Base-by-base conservation (phyloP, 176 grass and related monocot genomes). In the Puya raimondii region DNA sequence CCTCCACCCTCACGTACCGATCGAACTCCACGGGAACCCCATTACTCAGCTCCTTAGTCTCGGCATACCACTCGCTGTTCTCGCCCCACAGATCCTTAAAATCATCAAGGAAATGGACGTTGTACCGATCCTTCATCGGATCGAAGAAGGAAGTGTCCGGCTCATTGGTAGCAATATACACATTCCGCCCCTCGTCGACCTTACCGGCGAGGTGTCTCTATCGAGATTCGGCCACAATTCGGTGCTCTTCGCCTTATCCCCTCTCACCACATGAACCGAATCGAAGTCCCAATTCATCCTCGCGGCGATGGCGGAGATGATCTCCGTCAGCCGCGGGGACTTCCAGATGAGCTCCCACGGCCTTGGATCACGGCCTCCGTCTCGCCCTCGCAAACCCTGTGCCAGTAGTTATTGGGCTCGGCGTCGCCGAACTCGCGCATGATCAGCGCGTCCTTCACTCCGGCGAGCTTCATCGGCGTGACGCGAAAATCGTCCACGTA, bases 341-440 rank as follows among this genome's bases (percentile, higher is more conserved):
- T 92, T 96, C 93, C 93, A 92, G 7, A 96, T 51, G 7, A 96
- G 85, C 61, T 96, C 64, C 93, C 93, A 92, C 29, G 93, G 93
- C 16, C 93, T 80, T 69, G 91, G 52, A 96, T 92, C 72, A 90
- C 79, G 47, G 73, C 87, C 80, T 96, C 89, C 0, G 89, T 87
- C 49, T 90, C 81, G 51, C 88, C 93, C 75, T 96, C 89, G 14
- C 93, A 96, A 20, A 92, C 86, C 29, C 92, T 85, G 69, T 87
- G 91, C 88, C 89, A 96, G 73, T 90, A 87, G 64, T 96, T 92
- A 69, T 96, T 84, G 2, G 88, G 88, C 66, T 90, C 86, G 4
- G 89, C 76, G 15, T 70, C 65, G 11, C 86, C 88, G 73, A 92
- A 96, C 76, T 92, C 89, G 64, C 92, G 86, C 93, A 96, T 92